phyloP scores from a whole-genome alignment of 208 protist genomes.

The Crithidia fasciculata region DNA sequence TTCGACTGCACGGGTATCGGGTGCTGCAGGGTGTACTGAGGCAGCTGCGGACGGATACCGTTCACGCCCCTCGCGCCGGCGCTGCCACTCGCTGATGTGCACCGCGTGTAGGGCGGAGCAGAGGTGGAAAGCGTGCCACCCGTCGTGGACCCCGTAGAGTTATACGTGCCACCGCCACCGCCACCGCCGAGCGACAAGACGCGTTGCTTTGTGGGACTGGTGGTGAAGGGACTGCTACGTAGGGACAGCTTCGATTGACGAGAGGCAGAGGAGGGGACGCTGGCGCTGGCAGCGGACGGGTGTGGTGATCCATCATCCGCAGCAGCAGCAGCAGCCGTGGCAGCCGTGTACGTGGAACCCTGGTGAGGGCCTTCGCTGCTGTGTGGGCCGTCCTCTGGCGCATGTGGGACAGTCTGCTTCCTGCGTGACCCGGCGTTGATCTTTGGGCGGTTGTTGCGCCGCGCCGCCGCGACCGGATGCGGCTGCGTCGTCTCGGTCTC shows the following conservation, averaged over 20 bases:
- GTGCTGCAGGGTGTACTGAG: conserved; percentile 4
- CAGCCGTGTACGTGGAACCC: too few species aligned
- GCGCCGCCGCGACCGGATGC: background rate
- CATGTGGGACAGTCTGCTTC: background rate
- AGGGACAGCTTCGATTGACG: conserved; percentile 9
- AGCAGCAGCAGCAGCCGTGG: too few species aligned
- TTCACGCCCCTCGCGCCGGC: background rate
- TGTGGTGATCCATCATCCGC: conserved; percentile 23
- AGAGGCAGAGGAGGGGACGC: conserved; percentile 4
- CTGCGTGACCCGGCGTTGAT: background rate
- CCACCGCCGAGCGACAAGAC: conserved; percentile 1
- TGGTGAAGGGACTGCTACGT: background rate
- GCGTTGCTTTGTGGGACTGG: conserved; percentile 5
- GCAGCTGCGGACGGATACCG: background rate
- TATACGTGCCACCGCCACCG: background rate
- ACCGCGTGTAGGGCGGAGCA: background rate
- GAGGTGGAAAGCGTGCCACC: background rate
- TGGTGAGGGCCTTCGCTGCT: too few species aligned
- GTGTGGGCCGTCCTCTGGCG: too few species aligned
- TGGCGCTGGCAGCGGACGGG: conserved; percentile 53
- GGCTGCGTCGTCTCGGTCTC: background rate
- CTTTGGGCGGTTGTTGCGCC: background rate
- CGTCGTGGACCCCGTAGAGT: background rate
- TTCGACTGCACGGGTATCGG: background rate
- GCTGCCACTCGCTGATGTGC: background rate